phyloP scores from a whole-genome alignment of 2,329 filamentous ascomycete genomes.

The Penicillium freii region DNA sequence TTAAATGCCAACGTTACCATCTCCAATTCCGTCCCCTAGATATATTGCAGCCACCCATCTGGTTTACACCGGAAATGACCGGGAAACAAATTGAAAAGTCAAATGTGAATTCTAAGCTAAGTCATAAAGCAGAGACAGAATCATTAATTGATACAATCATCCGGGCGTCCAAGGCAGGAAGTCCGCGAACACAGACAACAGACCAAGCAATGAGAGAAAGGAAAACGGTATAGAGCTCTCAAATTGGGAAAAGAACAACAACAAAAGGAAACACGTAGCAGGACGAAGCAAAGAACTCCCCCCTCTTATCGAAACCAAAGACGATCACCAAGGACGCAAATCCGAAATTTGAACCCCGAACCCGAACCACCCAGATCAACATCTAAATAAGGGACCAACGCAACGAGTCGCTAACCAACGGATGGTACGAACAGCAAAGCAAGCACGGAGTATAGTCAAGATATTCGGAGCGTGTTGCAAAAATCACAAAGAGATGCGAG shows the following conservation, averaged over 20 bases:
- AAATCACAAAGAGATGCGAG: slow-evolving; percentile 17
- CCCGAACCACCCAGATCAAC: slow-evolving; percentile 1
- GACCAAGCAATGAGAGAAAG: slow-evolving; percentile 11
- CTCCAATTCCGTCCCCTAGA: background rate
- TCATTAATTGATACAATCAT: slow-evolving; percentile 26
- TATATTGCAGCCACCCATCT: too few species aligned
- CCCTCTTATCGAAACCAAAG: background rate
- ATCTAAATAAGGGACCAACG: slow-evolving; percentile 3
- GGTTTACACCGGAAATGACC: background rate
- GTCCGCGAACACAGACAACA: slow-evolving; percentile 8
- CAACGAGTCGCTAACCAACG: slow-evolving; percentile 7
- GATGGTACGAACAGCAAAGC: slow-evolving; percentile 3
- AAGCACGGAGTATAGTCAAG: slow-evolving; percentile 17
- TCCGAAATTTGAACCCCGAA: background rate
- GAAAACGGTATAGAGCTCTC: slow-evolving; percentile 28
- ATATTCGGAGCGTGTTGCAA: slow-evolving; percentile 12
- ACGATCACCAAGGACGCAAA: background rate
- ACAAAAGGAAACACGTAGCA: slow-evolving; percentile 6
- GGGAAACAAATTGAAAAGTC: slow-evolving; percentile 5
- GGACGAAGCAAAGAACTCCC: slow-evolving; percentile 6
- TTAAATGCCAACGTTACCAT: background rate
- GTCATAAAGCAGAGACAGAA: slow-evolving; percentile 16
- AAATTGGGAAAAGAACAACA: slow-evolving; percentile 15
- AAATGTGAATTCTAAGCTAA: slow-evolving; percentile 16
- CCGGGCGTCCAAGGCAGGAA: slow-evolving; percentile 6